Conservation (phyloP, 495 filamentous ascomycete genomes). For the Penicillium subrubescens region DNA sequence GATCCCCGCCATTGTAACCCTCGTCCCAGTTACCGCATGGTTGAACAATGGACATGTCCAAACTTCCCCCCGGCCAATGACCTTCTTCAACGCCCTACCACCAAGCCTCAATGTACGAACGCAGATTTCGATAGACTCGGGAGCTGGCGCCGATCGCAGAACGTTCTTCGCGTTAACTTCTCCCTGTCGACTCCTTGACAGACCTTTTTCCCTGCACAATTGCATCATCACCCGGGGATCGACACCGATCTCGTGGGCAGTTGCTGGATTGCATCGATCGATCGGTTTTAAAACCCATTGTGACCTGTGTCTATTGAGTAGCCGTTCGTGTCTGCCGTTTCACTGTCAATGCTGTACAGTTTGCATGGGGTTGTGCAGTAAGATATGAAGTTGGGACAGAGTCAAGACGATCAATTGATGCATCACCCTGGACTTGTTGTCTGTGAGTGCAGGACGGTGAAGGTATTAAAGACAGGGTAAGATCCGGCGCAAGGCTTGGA, state of each 20-base stretch:
- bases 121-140: conserved; percentile 27
- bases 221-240: conserved; percentile 23
- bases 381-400: conserved; percentile 4
- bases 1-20: neutral
- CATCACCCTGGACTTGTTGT: conserved; percentile 14
- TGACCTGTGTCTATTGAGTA: conserved; percentile 22
- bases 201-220: conserved; percentile 18
- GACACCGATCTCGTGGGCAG: conserved; percentile 22
- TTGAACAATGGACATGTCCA: conserved; percentile 18
- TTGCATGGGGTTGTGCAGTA: conserved; percentile 7
- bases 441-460: neutral
- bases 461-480: conserved; percentile 19
- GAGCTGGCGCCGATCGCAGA: conserved; percentile 21
- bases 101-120: conserved; percentile 8
- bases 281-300: conserved; percentile 18
- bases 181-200: conserved; percentile 6
- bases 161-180: conserved; percentile 14
- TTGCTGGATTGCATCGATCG: conserved; percentile 24
- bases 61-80: conserved; percentile 19
- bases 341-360: conserved; percentile 5
- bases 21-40: neutral
- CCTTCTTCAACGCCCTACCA: neutral
- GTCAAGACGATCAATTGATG: conserved; percentile 25
- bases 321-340: conserved; percentile 6
- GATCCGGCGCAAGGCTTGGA: neutral